These are phyloP conservation scores for Epichloe glyceriae DNA, from an alignment of 2,329 filamentous ascomycete genomes.

Conservation along the genomic window DNA sequence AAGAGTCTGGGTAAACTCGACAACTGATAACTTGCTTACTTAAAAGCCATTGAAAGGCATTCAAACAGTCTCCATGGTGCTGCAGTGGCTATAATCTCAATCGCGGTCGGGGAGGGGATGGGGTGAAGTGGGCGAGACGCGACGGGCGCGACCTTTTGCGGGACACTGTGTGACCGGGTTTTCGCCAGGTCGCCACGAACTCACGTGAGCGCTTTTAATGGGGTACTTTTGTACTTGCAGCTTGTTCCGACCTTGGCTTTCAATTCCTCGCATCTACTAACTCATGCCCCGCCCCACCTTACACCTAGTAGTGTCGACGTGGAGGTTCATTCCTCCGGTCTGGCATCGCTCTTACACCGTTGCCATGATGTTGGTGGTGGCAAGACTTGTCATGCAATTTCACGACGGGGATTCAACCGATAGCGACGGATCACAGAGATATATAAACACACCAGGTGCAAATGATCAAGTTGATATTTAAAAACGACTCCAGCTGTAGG, in stretches of 20 bases:
- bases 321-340: background rate
- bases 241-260: background rate
- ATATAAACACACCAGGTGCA: no score
- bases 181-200: slow-evolving; percentile 29
- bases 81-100: slow-evolving; percentile 6
- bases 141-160: slow-evolving; percentile 28
- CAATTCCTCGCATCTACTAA: background rate
- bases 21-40: fast-evolving
- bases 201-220: slow-evolving; percentile 24
- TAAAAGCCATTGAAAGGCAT: slow-evolving; percentile 7
- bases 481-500: no score
- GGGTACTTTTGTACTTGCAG: background rate
- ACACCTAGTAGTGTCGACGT: no score
- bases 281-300: no score
- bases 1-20: slow-evolving; percentile 14
- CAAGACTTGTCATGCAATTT: no score
- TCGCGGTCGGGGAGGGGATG: slow-evolving; percentile 22
- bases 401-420: no score
- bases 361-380: no score
- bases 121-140: slow-evolving; percentile 30
- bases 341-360: no score
- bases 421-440: no score
- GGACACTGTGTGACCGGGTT: slow-evolving; percentile 18
- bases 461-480: no score
- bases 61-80: slow-evolving; percentile 16